Evolutionary conservation across 1,139 yeast genomes (phyloP), one percentile per base, ranked within the genome.

Genomic region (Tardiomyces depauwii): DNA sequence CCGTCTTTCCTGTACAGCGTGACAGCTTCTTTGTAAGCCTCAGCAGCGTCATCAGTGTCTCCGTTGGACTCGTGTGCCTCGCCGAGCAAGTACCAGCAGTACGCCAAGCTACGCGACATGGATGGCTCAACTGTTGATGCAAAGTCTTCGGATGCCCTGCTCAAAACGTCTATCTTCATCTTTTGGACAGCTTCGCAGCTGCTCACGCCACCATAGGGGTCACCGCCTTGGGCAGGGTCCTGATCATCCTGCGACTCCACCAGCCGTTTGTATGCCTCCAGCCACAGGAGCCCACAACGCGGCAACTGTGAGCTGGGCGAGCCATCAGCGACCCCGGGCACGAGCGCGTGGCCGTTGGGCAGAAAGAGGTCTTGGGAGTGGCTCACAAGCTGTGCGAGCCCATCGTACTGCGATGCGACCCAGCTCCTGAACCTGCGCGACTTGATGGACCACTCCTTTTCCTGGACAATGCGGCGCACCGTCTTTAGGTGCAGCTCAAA

Each of bases 401-500:
- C n/a, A 11, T 30, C n/a, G 10, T 30, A 30, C 16, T 30, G 36
- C 78, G 83, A 75, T 2, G 67, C 60, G 23, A 61, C 53, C 74
- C 74, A 70, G 49, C 46, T 68, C 49, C 61, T 69, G 54, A 52
- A 44, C 4, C 65, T 53, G 45, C 55, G 65, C 2, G 64, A 58
- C n/a, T 57, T 55, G 9, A 55, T 53, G 10, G 50, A 33, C 7
- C 64, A 47, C 21, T 52, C 56, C 42, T 47, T 51, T 49, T 14
- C 53, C 47, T 39, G 13, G 42, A 66, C 47, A 18, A 70, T 54
- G n/a, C 63, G 58, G 2, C 65, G 49, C 1, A 72, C 66, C 47
- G 74, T 74, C 21, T 70, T 69, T 1, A 82, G 59, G 63, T 86
- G 95, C 9, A 76, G 67, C 41, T 72, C 71, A 57, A 84, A 87